Base-by-base conservation (phyloP, 2,329 filamentous ascomycete genomes). In the Blastomyces parvus region DNA sequence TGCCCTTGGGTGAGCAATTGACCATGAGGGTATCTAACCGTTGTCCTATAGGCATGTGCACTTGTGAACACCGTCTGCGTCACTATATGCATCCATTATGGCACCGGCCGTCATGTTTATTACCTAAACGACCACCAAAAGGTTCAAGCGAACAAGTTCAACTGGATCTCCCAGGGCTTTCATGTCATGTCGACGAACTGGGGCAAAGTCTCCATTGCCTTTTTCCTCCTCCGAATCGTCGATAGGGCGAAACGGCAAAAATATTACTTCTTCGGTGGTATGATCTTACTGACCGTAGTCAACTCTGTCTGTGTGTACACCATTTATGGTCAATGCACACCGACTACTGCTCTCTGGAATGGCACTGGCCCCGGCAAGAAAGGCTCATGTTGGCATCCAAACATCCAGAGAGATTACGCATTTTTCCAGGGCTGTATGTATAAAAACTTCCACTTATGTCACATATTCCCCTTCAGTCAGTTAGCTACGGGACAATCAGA, bases 111-210 rank as follows among this genome's bases (percentile, higher is more conserved):
- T 22, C 65, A 66, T 62, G 50, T 53, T n/a, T 59, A 48, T 36
- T 60, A 63, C 46, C 56, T 65, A n/a, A 46, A 36, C 30, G 53
- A 53, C 17, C 7, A 59, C 13, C 40, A 66, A 27, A 44, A 36
- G 33, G 52, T 65, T 36, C 55, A 55, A 52, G 65, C 65, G 22
- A 63, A 66, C 40, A 66, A 62, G 46, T 66, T 55, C 60, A 66
- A 64, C 38, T 66, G 62, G 59, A 50, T 66, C 33, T 63, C 65
- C 6, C 62, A 61, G 46, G 63, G 63, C 2, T 63, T 63, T 22
- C 62, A 65, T 52, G 63, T 66, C 14, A 63, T 65, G 61, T 60
- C 63, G 40, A 66, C 63, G 25, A 66, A 64, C 44, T 65, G 61
- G 61, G 63, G 65, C 27, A 66, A 66, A 27, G 52, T 66, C 22